These are phyloP conservation scores for Calonectria naviculata DNA, from an alignment of 2,329 filamentous ascomycete species.

Conservation along the genomic window DNA sequence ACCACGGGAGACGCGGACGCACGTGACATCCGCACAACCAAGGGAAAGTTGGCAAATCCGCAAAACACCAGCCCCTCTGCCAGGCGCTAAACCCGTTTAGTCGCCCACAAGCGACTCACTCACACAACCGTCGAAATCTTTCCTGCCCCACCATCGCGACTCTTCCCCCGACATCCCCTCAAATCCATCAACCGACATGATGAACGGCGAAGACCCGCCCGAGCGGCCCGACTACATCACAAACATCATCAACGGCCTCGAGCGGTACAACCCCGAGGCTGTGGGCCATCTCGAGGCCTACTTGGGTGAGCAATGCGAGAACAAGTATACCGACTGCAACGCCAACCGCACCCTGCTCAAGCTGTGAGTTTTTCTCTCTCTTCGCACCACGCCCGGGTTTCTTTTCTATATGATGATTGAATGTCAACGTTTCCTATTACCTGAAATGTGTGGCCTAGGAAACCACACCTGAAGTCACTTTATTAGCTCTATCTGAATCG, in stretches of 20 bases:
- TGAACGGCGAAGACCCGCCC: conserved; percentile 86
- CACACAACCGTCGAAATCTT: conserved; percentile 58
- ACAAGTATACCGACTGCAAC: conserved; percentile 94
- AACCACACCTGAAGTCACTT: conserved; percentile 75
- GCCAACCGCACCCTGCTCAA: conserved; percentile 96
- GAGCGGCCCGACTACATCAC: conserved; percentile 94
- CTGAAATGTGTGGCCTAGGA: conserved; percentile 74
- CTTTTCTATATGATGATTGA: conserved; percentile 72
- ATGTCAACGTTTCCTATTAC: conserved; percentile 98
- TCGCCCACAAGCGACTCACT: conserved; percentile 51
- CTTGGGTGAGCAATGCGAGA: conserved; percentile 93
- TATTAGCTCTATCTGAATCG: conserved; percentile 75
- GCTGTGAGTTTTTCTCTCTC: conserved; percentile 75
- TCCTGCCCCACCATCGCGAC: conserved; percentile 55
- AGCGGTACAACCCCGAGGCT: conserved; percentile 98
- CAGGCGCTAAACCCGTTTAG: conserved; percentile 47
- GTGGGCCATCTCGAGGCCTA: conserved; percentile 95
- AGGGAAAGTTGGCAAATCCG: conserved; percentile 24
- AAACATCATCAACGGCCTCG: conserved; percentile 94
- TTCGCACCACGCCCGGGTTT: conserved; percentile 26
- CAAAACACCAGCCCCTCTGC: conserved; percentile 40
- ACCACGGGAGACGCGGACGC: conserved; percentile 44
- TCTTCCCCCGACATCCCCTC: conserved; percentile 46
- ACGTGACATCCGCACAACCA: conserved; percentile 43
- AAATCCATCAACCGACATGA: conserved; percentile 52